Conservation (phyloP, 2,329 filamentous ascomycete genomes). For the Eutypa lata region DNA sequence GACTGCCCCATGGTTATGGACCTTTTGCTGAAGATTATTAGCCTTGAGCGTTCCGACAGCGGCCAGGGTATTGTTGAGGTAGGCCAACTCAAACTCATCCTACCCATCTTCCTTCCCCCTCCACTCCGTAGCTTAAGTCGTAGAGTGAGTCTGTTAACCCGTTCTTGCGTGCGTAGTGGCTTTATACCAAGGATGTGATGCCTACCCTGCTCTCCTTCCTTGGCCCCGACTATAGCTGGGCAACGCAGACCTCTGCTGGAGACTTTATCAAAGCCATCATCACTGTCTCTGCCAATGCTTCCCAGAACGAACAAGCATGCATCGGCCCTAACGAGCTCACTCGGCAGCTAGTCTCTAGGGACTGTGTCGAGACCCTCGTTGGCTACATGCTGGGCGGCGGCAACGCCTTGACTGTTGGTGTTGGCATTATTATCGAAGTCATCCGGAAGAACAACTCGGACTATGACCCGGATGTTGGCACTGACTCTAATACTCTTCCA, state of each 20-base stretch:
- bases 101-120: conserved; percentile 5
- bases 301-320: conserved; percentile 96
- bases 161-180: conserved; percentile 59
- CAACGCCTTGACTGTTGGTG: conserved; percentile 91
- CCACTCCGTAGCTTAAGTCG: not conserved
- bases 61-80: conserved; percentile 93
- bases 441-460: conserved; percentile 99
- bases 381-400: conserved; percentile 89
- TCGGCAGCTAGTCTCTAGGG: conserved; percentile 83
- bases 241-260: conserved; percentile 92
- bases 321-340: conserved; percentile 97
- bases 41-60: conserved; percentile 85
- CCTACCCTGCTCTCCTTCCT: conserved; percentile 84
- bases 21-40: conserved; percentile 92
- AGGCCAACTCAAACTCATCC: conserved; percentile 31
- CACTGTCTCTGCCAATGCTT: conserved; percentile 96
- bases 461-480: conserved; percentile 89
- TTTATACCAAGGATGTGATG: conserved; percentile 85
- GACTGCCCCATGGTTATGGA: conserved; percentile 99
- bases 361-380: conserved; percentile 82
- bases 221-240: conserved; percentile 77
- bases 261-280: conserved; percentile 99
- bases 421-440: conserved; percentile 96
- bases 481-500: conserved; percentile 73
- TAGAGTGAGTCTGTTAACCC: conserved; percentile 14